These are phyloP conservation scores for Cyberlindnera xishuangbannaensis DNA, from an alignment of 805 yeast species.

Conservation along the genomic window DNA sequence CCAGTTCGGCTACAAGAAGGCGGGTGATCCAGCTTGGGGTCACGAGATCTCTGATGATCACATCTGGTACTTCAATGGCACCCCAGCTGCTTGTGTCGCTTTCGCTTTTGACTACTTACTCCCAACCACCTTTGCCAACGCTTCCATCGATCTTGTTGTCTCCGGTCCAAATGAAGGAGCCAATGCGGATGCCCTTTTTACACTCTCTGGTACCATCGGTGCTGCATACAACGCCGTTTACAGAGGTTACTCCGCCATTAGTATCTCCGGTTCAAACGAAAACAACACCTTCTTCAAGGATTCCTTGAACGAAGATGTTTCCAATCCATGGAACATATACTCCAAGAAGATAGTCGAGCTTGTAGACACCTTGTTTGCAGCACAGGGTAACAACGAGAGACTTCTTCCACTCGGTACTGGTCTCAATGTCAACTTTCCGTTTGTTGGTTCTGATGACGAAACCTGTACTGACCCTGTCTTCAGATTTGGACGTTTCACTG, in stretches of 20 bases:
- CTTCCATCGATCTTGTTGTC: constrained; percentile 41
- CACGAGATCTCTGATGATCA: constrained; percentile 37
- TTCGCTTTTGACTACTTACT: constrained; percentile 42
- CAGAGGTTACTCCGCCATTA: constrained; percentile 45
- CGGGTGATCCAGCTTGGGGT: constrained; percentile 52
- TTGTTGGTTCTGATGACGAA: constrained; percentile 34
- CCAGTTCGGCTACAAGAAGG: constrained; percentile 40
- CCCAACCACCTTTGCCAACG: constrained; percentile 39
- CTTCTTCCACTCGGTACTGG: constrained; percentile 40
- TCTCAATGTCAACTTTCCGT: constrained; percentile 44
- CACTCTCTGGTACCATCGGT: constrained; percentile 48
- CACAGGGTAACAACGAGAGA: constrained; percentile 32
- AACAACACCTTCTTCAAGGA: constrained; percentile 71
- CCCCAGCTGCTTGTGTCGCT: constrained; percentile 50
- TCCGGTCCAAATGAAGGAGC: constrained; percentile 51
- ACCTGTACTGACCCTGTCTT: constrained; percentile 38
- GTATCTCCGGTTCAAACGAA: constrained; percentile 43
- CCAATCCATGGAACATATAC: constrained; percentile 39
- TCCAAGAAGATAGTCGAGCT: constrained; percentile 35
- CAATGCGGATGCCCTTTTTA: constrained; percentile 37
- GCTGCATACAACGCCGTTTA: constrained; percentile 42
- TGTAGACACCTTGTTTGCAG: constrained; percentile 32
- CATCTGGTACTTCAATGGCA: constrained; percentile 51
- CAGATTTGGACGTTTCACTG: constrained; percentile 41
- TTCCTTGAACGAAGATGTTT: constrained; percentile 63